Evolutionary conservation across 345 rosid genomes (phyloP), one percentile per base, ranked within the genome.

Genomic region (Pugionium cornutum): DNA sequence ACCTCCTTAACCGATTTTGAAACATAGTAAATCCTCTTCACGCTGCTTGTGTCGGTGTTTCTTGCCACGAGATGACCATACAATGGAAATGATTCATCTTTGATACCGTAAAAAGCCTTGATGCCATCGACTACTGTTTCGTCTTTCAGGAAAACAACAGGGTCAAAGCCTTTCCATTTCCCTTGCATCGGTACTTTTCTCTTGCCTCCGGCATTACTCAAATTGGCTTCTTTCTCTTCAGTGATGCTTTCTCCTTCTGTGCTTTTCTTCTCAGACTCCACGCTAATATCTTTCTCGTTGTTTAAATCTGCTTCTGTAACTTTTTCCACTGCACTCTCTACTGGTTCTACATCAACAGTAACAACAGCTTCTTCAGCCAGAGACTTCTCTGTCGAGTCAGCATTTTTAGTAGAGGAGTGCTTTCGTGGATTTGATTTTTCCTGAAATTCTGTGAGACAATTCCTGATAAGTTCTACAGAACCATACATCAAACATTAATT

Each of bases 131-230:
- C 69, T 45, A 78, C 60, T 31, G 76, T 53, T 77, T 91, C 91
- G 74, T 91, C 97, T 67, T 77, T 80, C 68, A 95, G 81, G 72
- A 89, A 87, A 40, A 85, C 75, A 66, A 95, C 89, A 27, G 97
- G 99, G 66, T 95, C 99, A 34, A 89, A 84, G 18, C 99, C 97
- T 79, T 72, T 89, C 96, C 97, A 95, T 73, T 77, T 91, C 75
- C 96, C 96, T 77, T 89, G 97, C 47, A 78, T 85, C 74, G 92
- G 97, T 78, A 88, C 77, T 78, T 90, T 90, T 60, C 96, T 82
- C 82, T 88, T 87, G 51, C 77, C 83, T 54, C 81, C 82, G 0
- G 48, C 75, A 50, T 76, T 79, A 52, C 56, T 77, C n/a, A 79
- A 46, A 31, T 77, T 76, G 37, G 72, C 58, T 79, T 80, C 80